Evolutionary conservation across 371 early-diverging fungal species (phyloP), one percentile per base, ranked within the genome.

Genomic region (Gilbertella persicaria): DNA sequence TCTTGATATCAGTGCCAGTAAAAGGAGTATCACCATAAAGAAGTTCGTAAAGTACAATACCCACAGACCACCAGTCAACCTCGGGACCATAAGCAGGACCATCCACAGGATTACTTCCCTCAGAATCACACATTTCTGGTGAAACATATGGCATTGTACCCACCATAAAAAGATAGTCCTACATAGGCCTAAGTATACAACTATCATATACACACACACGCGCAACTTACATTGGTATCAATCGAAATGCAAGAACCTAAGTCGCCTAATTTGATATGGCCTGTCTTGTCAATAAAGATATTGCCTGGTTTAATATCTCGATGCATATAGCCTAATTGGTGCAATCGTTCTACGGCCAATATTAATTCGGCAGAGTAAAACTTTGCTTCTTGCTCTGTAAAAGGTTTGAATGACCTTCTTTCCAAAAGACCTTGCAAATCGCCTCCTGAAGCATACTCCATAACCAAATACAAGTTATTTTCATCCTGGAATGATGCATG

Each of bases 41-140:
- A 44, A 97, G 82, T 67, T 99, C 99, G 60, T 91, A 99, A 67
- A 99, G 85, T 33, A 99, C 89, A 16, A 98, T 93, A 17, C 99
- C 99, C 0, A 99, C 79, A 9, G 96, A 92, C 99, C 99, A 99
- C 93, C 97, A 96, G 75, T 99, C 99, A 37, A 94, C 96, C 25
- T 91, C 93, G 41, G 89, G 88, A 33, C 94, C 94, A 73, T 99
- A 99, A 9, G 92, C 81, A 6, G 74, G 71, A 4, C 82, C 82
- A 37, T 77, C 71, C 21, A 81, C 78, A 24, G 87, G 79, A 59
- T 86, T 68, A 14, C 20, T 39, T 25, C 55, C 61, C 24, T 46
- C 55, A 10, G 61, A 55, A 45, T 50, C 50, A 20, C 54, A 54
- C 64, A 96, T 89, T 71, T 96, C 97, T 4, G 96, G 95, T 14